These are phyloP conservation scores for Solanum tarijense DNA, from an alignment of 257 asterid species.

Conservation along the genomic window DNA sequence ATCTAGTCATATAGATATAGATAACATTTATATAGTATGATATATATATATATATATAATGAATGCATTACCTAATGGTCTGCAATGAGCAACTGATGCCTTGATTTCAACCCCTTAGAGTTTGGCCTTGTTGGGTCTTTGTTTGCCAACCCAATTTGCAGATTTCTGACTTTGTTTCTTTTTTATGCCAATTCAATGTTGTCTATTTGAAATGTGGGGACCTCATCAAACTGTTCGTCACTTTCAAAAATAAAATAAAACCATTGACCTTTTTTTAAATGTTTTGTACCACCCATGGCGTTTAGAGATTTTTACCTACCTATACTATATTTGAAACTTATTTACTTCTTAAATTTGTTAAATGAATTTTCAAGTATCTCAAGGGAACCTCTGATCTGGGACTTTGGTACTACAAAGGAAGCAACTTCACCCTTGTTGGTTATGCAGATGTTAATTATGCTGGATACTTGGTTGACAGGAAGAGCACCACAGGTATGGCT, in stretches of 20 bases:
- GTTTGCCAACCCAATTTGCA: background rate
- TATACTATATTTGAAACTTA: background rate
- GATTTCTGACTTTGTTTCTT: background rate
- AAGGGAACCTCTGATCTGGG: too few relatives aligned
- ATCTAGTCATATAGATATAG: background rate
- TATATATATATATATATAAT: too few relatives aligned
- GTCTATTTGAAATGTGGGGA: background rate
- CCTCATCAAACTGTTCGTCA: background rate
- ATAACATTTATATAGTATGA: background rate
- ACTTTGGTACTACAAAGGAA: too few relatives aligned
- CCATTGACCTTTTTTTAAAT: too few relatives aligned
- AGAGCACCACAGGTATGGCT: too few relatives aligned
- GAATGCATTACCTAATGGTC: background rate
- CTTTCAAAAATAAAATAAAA: background rate
- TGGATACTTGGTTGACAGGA: too few relatives aligned
- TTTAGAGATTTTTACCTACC: background rate
- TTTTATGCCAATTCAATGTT: background rate
- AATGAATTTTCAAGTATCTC: too few relatives aligned
- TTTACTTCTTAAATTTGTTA: background rate
- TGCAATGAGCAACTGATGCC: background rate
- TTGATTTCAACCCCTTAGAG: background rate
- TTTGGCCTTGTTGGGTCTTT: background rate
- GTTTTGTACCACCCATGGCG: background rate
- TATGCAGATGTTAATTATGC: too few relatives aligned
- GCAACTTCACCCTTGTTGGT: too few relatives aligned